These are phyloP conservation scores for Persicaria maculosa DNA, from an alignment of 148 eudicot genomes.

Conservation along the genomic window DNA sequence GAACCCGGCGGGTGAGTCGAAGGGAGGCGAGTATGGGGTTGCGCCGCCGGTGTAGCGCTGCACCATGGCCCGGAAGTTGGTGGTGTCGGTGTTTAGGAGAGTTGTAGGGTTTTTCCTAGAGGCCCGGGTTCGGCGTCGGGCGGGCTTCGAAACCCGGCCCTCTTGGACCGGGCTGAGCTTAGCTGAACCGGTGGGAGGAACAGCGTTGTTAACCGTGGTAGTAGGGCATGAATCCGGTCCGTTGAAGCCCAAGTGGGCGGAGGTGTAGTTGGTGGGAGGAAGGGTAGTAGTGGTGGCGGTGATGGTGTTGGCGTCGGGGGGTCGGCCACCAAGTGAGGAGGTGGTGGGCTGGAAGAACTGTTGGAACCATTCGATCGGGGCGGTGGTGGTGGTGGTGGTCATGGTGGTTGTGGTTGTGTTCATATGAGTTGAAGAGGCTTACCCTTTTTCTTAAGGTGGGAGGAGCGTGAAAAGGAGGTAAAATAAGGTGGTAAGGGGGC, in stretches of 20 bases:
- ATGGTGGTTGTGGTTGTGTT: background rate
- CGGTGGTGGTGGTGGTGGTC: background rate
- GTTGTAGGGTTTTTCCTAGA: conserved; percentile 65
- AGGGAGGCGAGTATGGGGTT: too few relatives aligned
- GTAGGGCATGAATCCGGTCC: background rate
- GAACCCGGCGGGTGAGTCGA: too few relatives aligned
- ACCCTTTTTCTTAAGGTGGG: too few relatives aligned
- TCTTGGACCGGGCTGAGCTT: conserved; percentile 9
- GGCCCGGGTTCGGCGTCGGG: conserved; percentile 44
- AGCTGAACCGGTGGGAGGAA: background rate
- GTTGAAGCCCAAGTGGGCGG: background rate
- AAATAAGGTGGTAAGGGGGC: too few relatives aligned
- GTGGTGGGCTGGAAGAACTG: background rate
- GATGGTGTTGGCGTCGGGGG: background rate
- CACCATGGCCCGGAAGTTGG: conserved; percentile 81
- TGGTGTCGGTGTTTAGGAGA: conserved; percentile 53
- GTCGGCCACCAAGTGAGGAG: background rate
- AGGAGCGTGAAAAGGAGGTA: too few relatives aligned
- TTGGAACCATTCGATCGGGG: conserved; percentile 14
- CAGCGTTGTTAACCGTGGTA: too few relatives aligned
- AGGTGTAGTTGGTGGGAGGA: background rate
- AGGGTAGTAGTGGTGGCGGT: too few relatives aligned
- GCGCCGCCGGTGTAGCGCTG: conserved; percentile 69
- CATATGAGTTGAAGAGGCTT: too few relatives aligned
- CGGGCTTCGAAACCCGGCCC: conserved; percentile 43